A percentile compares a stretch with the other conserved stretches of the same genome.
These are phyloP conservation scores for Buddleja alternifolia DNA, from an alignment of 257 asterid genomes.

Conservation along the genomic window DNA sequence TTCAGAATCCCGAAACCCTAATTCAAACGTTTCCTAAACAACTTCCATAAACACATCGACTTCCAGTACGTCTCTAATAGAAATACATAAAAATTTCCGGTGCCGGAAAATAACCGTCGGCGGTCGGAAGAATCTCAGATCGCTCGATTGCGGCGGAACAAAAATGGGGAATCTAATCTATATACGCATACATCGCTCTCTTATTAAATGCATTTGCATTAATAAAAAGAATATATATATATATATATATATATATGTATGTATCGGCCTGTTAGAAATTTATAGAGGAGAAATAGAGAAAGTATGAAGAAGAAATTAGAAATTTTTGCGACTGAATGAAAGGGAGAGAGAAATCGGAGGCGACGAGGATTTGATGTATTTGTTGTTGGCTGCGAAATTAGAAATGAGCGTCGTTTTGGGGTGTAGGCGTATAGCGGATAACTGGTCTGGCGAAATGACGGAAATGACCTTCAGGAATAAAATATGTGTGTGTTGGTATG, in stretches of 20 bases:
- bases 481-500: too few species aligned
- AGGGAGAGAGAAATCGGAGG: slow-evolving; percentile 40
- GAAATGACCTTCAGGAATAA: slow-evolving; percentile 29
- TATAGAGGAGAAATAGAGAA: slow-evolving; percentile 27
- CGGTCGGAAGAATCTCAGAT: slow-evolving; percentile 49
- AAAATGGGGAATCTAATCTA: slow-evolving; percentile 15
- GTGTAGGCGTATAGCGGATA: slow-evolving; percentile 45
- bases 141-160: slow-evolving; percentile 59
- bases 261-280: background rate
- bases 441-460: slow-evolving; percentile 32
- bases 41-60: slow-evolving; percentile 28
- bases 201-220: slow-evolving; percentile 28
- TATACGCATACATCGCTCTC: slow-evolving; percentile 16
- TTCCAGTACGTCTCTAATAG: slow-evolving; percentile 31
- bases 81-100: slow-evolving; percentile 23
- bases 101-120: slow-evolving; percentile 36
- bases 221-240: background rate
- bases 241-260: too few species aligned
- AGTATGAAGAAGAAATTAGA: slow-evolving; percentile 36
- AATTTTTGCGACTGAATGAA: slow-evolving; percentile 28
- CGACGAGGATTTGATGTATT: slow-evolving; percentile 39
- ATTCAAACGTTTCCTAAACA: slow-evolving; percentile 26
- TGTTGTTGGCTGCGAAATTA: slow-evolving; percentile 33
- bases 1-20: slow-evolving; percentile 61
- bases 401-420: slow-evolving; percentile 41